phyloP scores from a whole-genome alignment of 345 rosid species.

The Anastatica hierochuntica region DNA sequence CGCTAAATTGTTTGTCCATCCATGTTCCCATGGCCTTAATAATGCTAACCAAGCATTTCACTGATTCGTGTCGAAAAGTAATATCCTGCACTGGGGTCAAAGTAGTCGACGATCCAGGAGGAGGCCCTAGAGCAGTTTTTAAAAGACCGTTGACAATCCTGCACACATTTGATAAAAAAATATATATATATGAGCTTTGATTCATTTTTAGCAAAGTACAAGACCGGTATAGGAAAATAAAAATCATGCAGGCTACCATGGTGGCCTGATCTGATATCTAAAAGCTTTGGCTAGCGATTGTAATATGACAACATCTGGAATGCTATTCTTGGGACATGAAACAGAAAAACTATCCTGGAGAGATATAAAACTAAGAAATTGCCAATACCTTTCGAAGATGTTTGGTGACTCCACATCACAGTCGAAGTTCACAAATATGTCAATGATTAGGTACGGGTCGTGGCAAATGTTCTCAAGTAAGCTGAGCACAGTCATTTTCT shows the following conservation, averaged over 20 bases:
- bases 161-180: constrained; percentile 94
- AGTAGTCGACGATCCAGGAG: constrained; percentile 82
- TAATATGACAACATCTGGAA: no score
- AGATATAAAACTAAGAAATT: no score
- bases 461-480: constrained; percentile 69
- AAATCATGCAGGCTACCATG: no score
- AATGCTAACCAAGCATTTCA: constrained; percentile 78
- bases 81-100: constrained; percentile 71
- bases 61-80: constrained; percentile 84
- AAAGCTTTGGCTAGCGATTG: no score
- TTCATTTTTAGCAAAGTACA: no score
- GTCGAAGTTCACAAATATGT: constrained; percentile 90
- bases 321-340: no score
- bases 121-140: constrained; percentile 93
- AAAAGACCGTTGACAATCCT: constrained; percentile 98
- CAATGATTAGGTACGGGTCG: constrained; percentile 76
- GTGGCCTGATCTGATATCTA: no score
- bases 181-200: constrained; percentile 92
- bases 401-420: constrained; percentile 92
- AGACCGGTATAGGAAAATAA: no score
- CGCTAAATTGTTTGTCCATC: constrained; percentile 84
- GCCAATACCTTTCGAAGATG: constrained; percentile 80
- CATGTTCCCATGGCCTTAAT: constrained; percentile 78
- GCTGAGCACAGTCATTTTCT: constrained; percentile 90
- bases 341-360: no score